Evolutionary conservation across 176 grass and related monocot species (phyloP).

Genomic region (Canna indica): DNA sequence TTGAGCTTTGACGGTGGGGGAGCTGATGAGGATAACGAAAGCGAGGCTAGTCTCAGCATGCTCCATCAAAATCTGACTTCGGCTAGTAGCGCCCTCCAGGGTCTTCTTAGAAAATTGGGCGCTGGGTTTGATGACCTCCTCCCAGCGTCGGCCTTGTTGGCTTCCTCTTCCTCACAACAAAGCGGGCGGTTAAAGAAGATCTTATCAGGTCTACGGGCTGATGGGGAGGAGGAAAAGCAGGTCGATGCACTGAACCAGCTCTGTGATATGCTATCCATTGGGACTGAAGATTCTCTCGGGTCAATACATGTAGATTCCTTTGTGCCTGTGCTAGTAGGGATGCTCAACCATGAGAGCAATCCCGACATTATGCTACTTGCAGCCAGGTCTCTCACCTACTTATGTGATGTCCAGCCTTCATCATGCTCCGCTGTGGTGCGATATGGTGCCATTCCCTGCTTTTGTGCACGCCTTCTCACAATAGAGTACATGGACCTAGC

Average conservation of each 20-base stretch:
- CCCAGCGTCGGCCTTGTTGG: slow-evolving; percentile 37
- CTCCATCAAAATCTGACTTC: slow-evolving; percentile 62
- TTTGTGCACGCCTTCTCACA: slow-evolving; percentile 75
- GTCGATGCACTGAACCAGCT: slow-evolving; percentile 64
- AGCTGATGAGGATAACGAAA: slow-evolving; percentile 50
- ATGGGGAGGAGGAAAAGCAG: slow-evolving; percentile 61
- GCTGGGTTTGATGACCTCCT: slow-evolving; percentile 71
- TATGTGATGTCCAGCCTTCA: slow-evolving; percentile 61
- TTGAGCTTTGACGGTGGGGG: slow-evolving; percentile 42
- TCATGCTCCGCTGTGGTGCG: slow-evolving; percentile 81
- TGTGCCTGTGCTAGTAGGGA: slow-evolving; percentile 61
- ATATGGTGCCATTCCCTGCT: slow-evolving; percentile 72
- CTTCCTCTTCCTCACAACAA: slow-evolving; percentile 26
- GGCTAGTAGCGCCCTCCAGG: slow-evolving; percentile 68
- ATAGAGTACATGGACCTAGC: slow-evolving; percentile 95
- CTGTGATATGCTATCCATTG: slow-evolving; percentile 77
- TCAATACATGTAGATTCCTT: slow-evolving; percentile 62
- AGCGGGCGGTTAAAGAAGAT: slow-evolving; percentile 59
- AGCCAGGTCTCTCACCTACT: slow-evolving; percentile 57
- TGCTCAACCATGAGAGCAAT: slow-evolving; percentile 73
- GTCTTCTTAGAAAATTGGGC: slow-evolving; percentile 66
- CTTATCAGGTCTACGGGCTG: slow-evolving; percentile 45
- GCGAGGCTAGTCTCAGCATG: slow-evolving; percentile 41
- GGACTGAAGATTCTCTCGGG: slow-evolving; percentile 61
- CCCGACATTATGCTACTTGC: slow-evolving; percentile 85